Conservation (phyloP, 2,329 filamentous ascomycete species). For the Epichloe festucae region DNA sequence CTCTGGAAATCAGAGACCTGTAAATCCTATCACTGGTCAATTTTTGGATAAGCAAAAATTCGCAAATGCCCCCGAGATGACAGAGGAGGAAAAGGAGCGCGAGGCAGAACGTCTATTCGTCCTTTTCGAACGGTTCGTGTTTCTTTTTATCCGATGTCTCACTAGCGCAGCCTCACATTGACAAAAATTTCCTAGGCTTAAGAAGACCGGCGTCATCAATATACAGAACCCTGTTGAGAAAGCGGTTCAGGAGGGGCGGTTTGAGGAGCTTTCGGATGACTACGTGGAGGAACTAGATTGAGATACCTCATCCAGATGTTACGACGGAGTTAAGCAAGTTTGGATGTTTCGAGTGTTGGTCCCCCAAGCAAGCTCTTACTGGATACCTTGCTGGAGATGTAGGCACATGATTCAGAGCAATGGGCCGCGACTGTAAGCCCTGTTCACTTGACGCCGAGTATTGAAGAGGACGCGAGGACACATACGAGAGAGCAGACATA, state of each 20-base stretch:
- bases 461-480: no score
- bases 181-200: constrained; percentile 32
- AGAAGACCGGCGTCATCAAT: constrained; percentile 60
- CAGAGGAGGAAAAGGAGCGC: constrained; percentile 76
- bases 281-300: constrained; percentile 29
- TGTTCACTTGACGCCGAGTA: no score
- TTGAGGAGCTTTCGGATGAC: constrained; percentile 54
- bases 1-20: constrained; percentile 22
- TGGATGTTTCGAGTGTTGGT: no score
- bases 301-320: constrained; percentile 7
- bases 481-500: no score
- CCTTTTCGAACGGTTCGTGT: constrained; percentile 62
- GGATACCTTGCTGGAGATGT: no score
- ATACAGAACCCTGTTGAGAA: constrained; percentile 68
- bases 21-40: constrained; percentile 86
- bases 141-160: constrained; percentile 5
- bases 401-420: no score
- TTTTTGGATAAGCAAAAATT: constrained; percentile 54
- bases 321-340: no score
- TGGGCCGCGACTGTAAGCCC: no score
- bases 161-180: constrained; percentile 3
- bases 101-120: constrained; percentile 87
- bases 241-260: constrained; percentile 54
- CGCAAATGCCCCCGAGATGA: constrained; percentile 59
- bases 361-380: no score